phyloP scores from a whole-genome alignment of 202 grass and related monocot species.

The Sporobolus alterniflorus region DNA sequence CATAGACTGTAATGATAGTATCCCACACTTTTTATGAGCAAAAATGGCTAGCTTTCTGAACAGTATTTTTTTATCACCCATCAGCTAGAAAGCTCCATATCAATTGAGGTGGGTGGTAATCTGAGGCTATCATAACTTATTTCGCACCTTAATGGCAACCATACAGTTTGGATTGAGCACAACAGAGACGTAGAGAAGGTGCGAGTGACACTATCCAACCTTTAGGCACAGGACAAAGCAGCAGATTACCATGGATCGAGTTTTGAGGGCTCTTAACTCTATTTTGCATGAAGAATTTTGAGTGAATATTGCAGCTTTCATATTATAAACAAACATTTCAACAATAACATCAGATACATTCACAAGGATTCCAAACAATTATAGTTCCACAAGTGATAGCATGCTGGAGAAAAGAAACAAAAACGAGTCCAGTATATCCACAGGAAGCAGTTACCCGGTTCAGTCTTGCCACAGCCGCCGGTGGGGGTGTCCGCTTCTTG shows the following conservation, averaged over 20 bases:
- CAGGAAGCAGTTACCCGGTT: constrained; percentile 40
- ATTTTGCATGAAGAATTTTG: neutral
- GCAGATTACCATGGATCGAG: neutral
- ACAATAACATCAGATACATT: no score
- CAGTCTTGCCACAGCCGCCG: neutral
- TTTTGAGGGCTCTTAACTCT: neutral
- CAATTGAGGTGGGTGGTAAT: neutral
- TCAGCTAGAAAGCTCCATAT: neutral
- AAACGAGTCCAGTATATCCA: neutral
- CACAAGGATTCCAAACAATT: neutral
- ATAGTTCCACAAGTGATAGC: no score
- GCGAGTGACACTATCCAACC: neutral
- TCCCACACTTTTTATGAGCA: neutral
- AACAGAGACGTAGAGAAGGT: neutral
- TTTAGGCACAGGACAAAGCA: neutral
- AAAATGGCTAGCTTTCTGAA: neutral
- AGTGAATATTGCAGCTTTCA: neutral
- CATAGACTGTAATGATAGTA: constrained; percentile 2
- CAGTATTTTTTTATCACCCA: neutral
- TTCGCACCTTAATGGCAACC: neutral
- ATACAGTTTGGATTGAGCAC: neutral
- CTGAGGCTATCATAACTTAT: neutral
- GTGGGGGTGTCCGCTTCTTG: neutral
- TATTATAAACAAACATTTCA: neutral
- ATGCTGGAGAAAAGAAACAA: neutral